Evolutionary conservation across 2,329 filamentous ascomycete species (phyloP), one percentile per base, ranked within the genome.

Genomic region (Chaetothyriales sp.): DNA sequence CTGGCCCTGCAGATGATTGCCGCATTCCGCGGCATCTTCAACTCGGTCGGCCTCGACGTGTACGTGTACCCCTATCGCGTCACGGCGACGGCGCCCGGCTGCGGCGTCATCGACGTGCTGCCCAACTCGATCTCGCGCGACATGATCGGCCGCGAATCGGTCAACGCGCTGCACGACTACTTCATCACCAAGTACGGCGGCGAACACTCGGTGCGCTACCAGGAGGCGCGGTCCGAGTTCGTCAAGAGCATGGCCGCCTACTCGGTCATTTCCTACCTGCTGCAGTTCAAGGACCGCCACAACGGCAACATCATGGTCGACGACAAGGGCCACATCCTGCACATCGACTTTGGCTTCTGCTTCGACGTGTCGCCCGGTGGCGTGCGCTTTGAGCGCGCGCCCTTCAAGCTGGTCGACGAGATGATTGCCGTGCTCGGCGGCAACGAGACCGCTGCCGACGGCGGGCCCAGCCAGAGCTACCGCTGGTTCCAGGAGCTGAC

Each of bases 281-380:
- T 98, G 40, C 94, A 98, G 64, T 97, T 99, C 82, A 99, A 99
- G 69, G 92, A 99, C 66, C 83, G 92, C 2, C 92, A 98, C 72
- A 98, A 98, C 67, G 92, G 92, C 56, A 98, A 98, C 73, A 98
- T 98, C 73, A 98, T 98, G 94, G 83, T 98, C 57, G 90, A 98
- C 67, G 90, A 95, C 63, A 86, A 85, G 0, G 92, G 94, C 3
- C 92, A 98, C 69, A 95, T 98, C 63, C 79, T 98, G 50, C 92
- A 98, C 72, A 97, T 98, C 61, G 92, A 98, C 67, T 98, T 98
- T 64, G 92, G 92, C 8, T 99, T 98, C 77, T 97, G 90, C 72
- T 98, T 99, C 70, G 94, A 98, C 65, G 97, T 98, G 61, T 92
- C 89, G 1, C 92, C 92, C 0, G 92, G 92, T 47, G 92, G 94